A percentile compares a stretch with the other conserved stretches of the same genome.
These are phyloP conservation scores for Euphorbia celastroides DNA, from an alignment of 441 rosid genomes.

Conservation along the genomic window DNA sequence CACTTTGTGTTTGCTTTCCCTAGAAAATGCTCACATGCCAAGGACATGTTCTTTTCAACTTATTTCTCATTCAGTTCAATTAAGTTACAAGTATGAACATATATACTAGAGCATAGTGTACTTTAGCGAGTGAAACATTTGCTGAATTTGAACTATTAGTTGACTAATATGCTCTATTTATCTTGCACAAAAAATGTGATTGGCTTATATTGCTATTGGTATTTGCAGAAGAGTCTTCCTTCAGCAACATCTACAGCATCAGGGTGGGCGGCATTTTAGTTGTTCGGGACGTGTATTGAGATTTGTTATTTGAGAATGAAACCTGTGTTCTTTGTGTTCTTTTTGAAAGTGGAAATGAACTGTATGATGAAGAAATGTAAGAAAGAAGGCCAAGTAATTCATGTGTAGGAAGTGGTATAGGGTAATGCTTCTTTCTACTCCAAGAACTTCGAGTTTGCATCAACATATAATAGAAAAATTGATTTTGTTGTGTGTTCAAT, in stretches of 20 bases:
- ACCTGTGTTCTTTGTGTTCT: slow-evolving; percentile 18
- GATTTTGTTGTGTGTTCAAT: slow-evolving; percentile 8
- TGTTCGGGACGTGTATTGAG: slow-evolving; percentile 14
- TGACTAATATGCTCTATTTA: neutral
- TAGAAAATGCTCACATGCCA: no score
- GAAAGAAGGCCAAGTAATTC: slow-evolving; percentile 23
- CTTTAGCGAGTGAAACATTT: no score
- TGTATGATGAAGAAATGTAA: slow-evolving; percentile 14
- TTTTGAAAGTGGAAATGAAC: slow-evolving; percentile 5
- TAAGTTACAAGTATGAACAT: no score
- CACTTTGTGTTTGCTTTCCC: no score
- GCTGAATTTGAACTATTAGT: no score
- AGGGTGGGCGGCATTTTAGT: slow-evolving; percentile 95
- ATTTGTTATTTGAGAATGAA: no score
- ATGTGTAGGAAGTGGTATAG: slow-evolving; percentile 21
- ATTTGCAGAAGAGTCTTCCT: slow-evolving; percentile 78
- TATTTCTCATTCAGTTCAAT: no score
- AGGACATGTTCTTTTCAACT: no score
- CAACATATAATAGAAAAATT: slow-evolving; percentile 16
- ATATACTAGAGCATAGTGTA: no score
- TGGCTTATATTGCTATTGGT: slow-evolving; percentile 5
- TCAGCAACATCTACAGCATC: slow-evolving; percentile 52
- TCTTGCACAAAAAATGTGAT: neutral
- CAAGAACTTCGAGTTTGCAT: slow-evolving; percentile 10
- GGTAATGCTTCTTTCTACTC: slow-evolving; percentile 10